Base-by-base conservation (phyloP, 176 grass and related monocot genomes). In the Eleusine indica region DNA sequence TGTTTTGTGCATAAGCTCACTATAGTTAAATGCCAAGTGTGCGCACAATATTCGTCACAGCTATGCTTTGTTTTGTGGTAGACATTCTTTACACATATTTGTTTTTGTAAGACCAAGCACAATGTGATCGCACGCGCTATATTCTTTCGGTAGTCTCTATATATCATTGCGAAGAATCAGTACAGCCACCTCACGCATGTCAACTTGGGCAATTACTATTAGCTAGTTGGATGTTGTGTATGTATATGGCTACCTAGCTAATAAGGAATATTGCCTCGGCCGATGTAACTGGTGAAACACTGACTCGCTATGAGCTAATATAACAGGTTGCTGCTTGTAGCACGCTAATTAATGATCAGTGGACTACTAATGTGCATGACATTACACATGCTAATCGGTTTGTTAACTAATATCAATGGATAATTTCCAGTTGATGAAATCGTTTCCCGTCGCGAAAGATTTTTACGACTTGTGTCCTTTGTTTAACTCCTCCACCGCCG, bases 81-180 rank as follows among this genome's bases (percentile, higher is more conserved):
- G 18, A 58, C 19, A 58, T 58, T 58, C 54, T 21, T 21, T 6
- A 19, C 54, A 21, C 54, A 1, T 6, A 8, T 41, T 53, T 6
- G 2, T 25, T 53, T 41, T 10, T 61, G 38, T 41, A 77, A 46
- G n/a, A 78, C 57, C 39, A 78, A 44, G 58, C 57, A 64, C 4
- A 35, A 63, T 63, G 75, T 78, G 39, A 63, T 64, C 41, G 60
- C 58, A 19, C 41, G 60, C 76, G 60, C 76, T 66, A 8, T 49
- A 48, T 66, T 65, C 60, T 30, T 12, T 28, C 6, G 58, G n/a
- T 46, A 46, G 7, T 43, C 37, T 57, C 21, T 25, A 22, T 56
- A 3, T 68, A 22, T 5, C 21, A 77, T 28, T 28, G 65, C 11
- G 19, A 69, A 17, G 46, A 68, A 68, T 39, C 16, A 53, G 78